Base-by-base conservation (phyloP, 208 protist genomes). In the Naegleria gruberi region DNA sequence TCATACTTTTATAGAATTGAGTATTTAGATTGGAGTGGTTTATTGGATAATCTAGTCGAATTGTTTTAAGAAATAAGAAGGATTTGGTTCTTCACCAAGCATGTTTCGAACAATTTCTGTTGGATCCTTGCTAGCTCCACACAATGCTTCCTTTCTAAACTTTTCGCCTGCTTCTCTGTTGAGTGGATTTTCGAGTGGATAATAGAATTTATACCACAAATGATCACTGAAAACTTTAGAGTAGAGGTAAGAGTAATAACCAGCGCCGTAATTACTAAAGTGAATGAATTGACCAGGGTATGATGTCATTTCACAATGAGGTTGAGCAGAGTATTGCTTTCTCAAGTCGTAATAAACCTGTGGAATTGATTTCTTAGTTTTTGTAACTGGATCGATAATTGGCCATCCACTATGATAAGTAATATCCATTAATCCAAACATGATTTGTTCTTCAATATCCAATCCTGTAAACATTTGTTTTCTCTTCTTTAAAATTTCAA, bases 201-300 rank as follows among this genome's bases (percentile, higher is more conserved):
- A 94, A 51, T 97, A 98, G 90, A 97, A 97, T 89, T 95, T 95
- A 10, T 93, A 87, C 96, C 96, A 98, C 89, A 98, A 97, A 34
- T 87, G 44, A 10, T 83, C 40, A 45, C 41, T 45, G 30, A 47
- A n/a, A 95, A 94, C 90, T 94, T 97, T 92, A 41, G 73, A 92
- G 93, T 97, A 98, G 26, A 97, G 93, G 82, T 98, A 98, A 51
- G 95, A 95, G 90, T 98, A 98, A 93, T 98, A 98, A 37, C 94
- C 95, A 0, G 94, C 96, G 19, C 96, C 96, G 92, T 98, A 98
- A 41, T 94, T 95, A 19, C 93, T 96, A 40, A 97, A 92, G 90
- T 98, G 96, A 91, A 74, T 97, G 94, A 90, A 97, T 95, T 42
- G 95, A 97, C 41, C 97, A 93, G 4, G 95, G 95, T 57, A 92